These are phyloP conservation scores for Coemansia sp. DNA, from an alignment of 192 early-diverging fungal genomes.

Conservation along the genomic window DNA sequence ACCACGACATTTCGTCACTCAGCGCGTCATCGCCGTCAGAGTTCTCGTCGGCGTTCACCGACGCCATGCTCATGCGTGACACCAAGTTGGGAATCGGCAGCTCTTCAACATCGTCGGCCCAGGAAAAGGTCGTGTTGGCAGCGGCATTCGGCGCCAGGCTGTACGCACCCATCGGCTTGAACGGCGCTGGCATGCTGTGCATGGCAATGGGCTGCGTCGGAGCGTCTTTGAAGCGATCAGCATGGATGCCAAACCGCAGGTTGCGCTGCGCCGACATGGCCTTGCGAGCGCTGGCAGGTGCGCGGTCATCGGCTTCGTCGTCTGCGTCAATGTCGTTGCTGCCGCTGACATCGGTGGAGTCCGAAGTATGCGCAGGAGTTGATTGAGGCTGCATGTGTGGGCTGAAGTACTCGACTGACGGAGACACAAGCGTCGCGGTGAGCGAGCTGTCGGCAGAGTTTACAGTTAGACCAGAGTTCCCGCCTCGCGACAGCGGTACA, in stretches of 20 bases:
- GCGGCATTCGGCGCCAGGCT: conserved; percentile 12
- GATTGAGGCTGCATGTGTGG: conserved; percentile 20
- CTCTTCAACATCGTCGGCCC: conserved; percentile 56
- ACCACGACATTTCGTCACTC: conserved; percentile 50
- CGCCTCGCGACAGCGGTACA: conserved; percentile 19
- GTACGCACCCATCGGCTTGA: conserved; percentile 16
- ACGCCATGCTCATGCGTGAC: conserved; percentile 8
- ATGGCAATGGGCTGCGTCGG: conserved; percentile 15
- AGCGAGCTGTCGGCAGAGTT: conserved; percentile 52
- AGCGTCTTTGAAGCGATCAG: not conserved
- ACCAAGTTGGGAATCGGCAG: conserved; percentile 44
- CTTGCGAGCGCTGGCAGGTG: not conserved
- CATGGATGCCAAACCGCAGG: conserved; percentile 12
- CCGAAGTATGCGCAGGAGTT: not conserved
- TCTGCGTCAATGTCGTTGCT: conserved; percentile 36
- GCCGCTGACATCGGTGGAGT: conserved; percentile 10
- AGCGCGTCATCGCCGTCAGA: conserved; percentile 33
- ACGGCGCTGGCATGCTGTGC: conserved; percentile 40
- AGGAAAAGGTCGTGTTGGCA: conserved; percentile 35
- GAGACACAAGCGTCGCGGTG: conserved; percentile 45
- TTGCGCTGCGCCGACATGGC: conserved; percentile 1
- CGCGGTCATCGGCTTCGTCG: conserved; percentile 34
- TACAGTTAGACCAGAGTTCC: conserved; percentile 14
- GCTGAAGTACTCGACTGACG: conserved; percentile 51
- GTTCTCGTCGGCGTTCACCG: conserved; percentile 1